Evolutionary conservation across 2,329 filamentous ascomycete species (phyloP), one percentile per base, ranked within the genome.

Genomic region (Anthostomella pinea): DNA sequence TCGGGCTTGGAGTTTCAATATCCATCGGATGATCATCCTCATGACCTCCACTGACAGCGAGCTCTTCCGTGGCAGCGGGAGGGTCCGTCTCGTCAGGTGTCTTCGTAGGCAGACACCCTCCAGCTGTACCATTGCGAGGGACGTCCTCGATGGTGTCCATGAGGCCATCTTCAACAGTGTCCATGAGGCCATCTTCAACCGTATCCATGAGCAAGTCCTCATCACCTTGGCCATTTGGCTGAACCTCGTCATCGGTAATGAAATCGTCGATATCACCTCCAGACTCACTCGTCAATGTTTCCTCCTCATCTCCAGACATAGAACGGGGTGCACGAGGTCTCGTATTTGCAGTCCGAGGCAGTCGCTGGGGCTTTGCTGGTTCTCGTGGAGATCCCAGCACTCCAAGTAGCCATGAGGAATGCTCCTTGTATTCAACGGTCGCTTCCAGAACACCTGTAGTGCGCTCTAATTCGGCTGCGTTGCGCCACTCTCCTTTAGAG

Each of bases 371-470:
- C 33, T 64, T 69, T 3, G 65, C 58, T 1, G 70, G 69, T 30
- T 63, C 62, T 10, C 63, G 34, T 4, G 49, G 65, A 13, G 64
- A 65, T 24, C 62, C 59, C 4, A 81, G 61, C 16, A 75, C 48
- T 6, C 57, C 46, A n/a, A 75, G 64, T 3, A 67, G 55, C 75
- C 76, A 83, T 6, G 55, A 52, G 7, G 71, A 57, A 24, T 75
- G 60, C 51, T 82, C 66, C 31, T 75, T 73, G 36, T 84, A 73
- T 22, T 77, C 72, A 1, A 95, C 62, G 3, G 72, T 87, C 4
- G 69, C 65, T 41, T 91, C 80, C 36, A 95, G 64, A 22, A 65
- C 72, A 8, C 64, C 60, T 31, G 80, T 79, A 49, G 79, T 75
- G 5, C 61, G 64, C 17, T 68, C 63, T 10, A 93, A 55, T 10